Conservation (phyloP, 257 asterid species). For the Perilla frutescens region DNA sequence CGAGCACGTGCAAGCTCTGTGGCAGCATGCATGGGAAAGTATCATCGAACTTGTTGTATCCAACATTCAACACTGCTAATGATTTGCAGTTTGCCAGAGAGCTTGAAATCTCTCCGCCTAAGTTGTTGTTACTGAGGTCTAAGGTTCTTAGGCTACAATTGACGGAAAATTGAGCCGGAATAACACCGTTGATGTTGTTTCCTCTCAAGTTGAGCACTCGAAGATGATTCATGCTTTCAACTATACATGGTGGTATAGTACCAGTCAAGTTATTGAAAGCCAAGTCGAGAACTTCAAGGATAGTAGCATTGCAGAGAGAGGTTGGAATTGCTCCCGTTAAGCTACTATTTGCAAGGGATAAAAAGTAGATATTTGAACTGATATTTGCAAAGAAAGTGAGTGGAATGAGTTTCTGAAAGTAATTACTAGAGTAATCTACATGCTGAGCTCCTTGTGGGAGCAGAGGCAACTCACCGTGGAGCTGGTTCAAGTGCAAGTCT, state of each 20-base stretch:
- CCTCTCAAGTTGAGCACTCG: no score
- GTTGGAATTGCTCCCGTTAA: background rate
- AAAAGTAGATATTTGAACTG: no score
- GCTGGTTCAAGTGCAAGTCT: slow-evolving; percentile 37
- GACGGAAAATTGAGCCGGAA: no score
- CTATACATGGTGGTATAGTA: no score
- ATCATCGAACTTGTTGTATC: no score
- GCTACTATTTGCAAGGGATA: background rate
- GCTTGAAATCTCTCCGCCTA: background rate
- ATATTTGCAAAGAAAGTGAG: background rate
- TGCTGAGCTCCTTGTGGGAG: background rate
- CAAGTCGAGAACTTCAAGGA: background rate
- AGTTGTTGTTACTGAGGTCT: background rate
- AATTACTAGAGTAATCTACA: background rate
- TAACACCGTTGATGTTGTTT: no score
- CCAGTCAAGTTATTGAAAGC: background rate
- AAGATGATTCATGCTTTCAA: no score
- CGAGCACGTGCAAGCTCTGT: no score
- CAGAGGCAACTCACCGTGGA: slow-evolving; percentile 5
- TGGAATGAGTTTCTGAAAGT: background rate
- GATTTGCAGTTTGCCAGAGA: no score
- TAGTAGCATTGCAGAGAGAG: background rate
- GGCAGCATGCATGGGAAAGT: no score
- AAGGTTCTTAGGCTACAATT: no score
- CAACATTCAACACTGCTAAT: no score